Base-by-base conservation (phyloP, 1,139 yeast species). In the Geotrichum reessii region DNA sequence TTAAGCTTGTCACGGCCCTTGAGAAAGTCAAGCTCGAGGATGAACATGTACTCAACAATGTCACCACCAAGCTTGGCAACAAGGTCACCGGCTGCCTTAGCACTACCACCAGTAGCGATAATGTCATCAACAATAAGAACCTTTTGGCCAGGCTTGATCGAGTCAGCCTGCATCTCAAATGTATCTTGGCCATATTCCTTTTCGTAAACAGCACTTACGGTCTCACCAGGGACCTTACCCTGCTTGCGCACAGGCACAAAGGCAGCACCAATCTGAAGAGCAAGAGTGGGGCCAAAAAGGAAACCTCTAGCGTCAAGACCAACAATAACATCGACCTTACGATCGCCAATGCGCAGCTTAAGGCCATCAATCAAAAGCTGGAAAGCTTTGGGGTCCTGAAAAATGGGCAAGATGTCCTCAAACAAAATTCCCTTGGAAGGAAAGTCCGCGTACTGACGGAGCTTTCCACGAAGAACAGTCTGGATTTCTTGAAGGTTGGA, bases 251-350 rank as follows among this genome's bases (percentile, higher is more conserved):
- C 87, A 37, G 99, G 98, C 56, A 93, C 87, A 68, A 93, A 93
- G 2, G 97, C 95, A 51, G 95, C 93, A 63, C 86, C 85, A 62
- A 93, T 76, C 61, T 90, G 93, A 64, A 93, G 81, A 8, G 99
- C 99, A 66, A 93, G 79, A 47, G 98, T 78, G 54, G 99, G 99
- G 11, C 98, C 99, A 68, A 93, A 93, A 62, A 93, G 79, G 73
- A 93, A 93, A 1, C 99, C 99, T 74, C 99, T 86, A 58, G 97
- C 89, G 74, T 93, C 99, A 65, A 95, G 81, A 49, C 98, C 99
- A 57, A 93, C 91, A 64, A 93, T 81, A 70, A 87, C 93, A 70
- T 93, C 98, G 61, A 92, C 82, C 68, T 88, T 85, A 55, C 78
- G 74, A 64, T 80, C 81, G 59, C 83, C 84, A 63, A 93, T 72